Evolutionary conservation across 1,139 yeast species (phyloP).

Genomic region (Sugiyamaella pinicola): DNA sequence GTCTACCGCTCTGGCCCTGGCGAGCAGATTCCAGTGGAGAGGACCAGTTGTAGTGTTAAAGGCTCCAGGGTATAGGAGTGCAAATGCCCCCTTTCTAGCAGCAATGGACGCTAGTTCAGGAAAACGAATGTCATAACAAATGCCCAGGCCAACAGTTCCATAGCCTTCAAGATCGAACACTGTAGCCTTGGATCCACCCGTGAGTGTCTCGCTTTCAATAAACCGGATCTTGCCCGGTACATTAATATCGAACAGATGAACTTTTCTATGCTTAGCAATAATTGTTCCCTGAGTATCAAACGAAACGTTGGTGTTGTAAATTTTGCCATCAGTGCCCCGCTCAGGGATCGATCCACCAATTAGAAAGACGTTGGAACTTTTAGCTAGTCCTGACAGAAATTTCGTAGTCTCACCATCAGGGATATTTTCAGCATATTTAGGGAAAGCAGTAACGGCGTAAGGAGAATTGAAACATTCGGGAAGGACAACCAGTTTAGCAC

Average conservation of each 20-base stretch:
- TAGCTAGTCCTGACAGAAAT: constrained; percentile 65
- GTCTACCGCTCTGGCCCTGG: constrained; percentile 85
- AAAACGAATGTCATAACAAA: constrained; percentile 90
- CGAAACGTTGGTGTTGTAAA: constrained; percentile 82
- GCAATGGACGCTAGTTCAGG: constrained; percentile 87
- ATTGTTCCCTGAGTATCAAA: constrained; percentile 71
- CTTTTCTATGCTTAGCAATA: constrained; percentile 85
- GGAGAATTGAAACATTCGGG: constrained; percentile 98
- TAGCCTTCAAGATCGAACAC: constrained; percentile 66
- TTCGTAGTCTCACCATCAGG: constrained; percentile 71
- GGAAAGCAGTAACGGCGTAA: constrained; percentile 82
- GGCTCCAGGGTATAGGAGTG: constrained; percentile 94
- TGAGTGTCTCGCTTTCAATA: constrained; percentile 73
- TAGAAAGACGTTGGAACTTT: constrained; percentile 58
- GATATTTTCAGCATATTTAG: constrained; percentile 74
- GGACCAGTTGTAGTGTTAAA: constrained; percentile 97
- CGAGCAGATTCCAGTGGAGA: constrained; percentile 87
- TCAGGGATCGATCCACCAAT: constrained; percentile 96
- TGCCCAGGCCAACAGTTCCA: constrained; percentile 85
- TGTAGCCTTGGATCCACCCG: constrained; percentile 81
- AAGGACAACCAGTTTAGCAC: constrained; percentile 58
- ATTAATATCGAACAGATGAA: constrained; percentile 86
- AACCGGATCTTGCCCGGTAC: constrained; percentile 88
- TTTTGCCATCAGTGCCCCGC: constrained; percentile 54
- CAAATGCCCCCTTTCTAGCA: constrained; percentile 74